Evolutionary conservation across 768 basidiomycete genomes (phyloP).

Genomic region (Imleria badia): DNA sequence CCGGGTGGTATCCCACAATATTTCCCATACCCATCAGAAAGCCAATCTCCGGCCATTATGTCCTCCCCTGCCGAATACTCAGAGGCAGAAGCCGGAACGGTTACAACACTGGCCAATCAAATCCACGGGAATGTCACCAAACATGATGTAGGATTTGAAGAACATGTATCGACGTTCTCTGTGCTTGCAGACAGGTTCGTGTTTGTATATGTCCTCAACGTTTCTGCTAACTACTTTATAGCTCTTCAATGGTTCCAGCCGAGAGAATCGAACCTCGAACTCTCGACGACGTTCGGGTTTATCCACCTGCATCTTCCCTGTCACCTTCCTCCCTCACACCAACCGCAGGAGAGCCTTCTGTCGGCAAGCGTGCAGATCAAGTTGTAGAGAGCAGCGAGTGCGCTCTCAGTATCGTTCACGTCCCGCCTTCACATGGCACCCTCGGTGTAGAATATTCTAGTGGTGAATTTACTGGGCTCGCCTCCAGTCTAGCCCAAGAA

Average conservation of each 20-base stretch:
- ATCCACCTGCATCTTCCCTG: not conserved
- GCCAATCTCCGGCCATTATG: not conserved
- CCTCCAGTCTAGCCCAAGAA: not conserved
- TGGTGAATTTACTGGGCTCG: not conserved
- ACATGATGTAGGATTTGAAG: not conserved
- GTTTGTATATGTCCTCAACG: not conserved
- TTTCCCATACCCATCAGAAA: not conserved
- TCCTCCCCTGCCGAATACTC: not conserved
- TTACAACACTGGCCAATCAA: no score
- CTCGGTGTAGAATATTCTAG: not conserved
- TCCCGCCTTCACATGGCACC: not conserved
- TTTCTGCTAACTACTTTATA: not conserved
- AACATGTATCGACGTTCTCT: not conserved
- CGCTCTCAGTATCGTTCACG: not conserved
- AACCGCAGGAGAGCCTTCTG: not conserved
- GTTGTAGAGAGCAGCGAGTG: not conserved
- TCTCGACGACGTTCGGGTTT: not conserved
- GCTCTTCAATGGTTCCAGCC: not conserved
- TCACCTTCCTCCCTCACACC: not conserved
- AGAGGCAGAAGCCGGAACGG: not conserved
- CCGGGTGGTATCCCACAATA: not conserved
- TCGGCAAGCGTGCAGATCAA: not conserved
- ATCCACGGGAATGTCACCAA: not conserved
- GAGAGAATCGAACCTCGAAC: not conserved
- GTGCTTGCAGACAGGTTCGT: constrained; percentile 2